Evolutionary conservation across 306 rosid species (phyloP), one percentile per base, ranked within the genome.

Genomic region (Fragaria vesca): DNA sequence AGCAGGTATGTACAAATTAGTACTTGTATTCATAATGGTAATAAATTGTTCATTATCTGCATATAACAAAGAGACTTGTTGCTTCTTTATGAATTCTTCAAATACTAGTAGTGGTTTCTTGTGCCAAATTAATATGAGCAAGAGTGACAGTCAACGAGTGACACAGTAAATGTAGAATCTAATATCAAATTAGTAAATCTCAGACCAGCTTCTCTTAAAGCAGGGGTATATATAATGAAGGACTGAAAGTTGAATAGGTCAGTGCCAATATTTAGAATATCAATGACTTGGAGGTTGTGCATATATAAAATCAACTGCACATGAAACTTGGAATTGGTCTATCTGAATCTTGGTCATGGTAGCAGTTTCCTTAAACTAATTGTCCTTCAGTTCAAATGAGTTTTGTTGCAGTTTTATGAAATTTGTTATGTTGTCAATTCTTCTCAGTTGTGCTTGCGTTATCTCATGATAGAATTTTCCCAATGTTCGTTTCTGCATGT

Each of bases 1-100:
- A 94, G 91, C 97, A 94, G 94, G 98, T 84, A 78, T 43, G 82
- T 20, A 52, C 75, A 74, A 32, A 73, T 54, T 36, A 17, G 79
- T 72, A 51, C 74, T 69, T 55, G 76, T 40, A 63, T 79, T 73
- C 52, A 26, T 58, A 45, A 16, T 11, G 47, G 71, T 7, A 5
- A 36, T 6, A 46, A 17, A 12, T 30, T 62, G 18, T 43, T 12
- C 16, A 1, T 16, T 30, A 9, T 60, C 78, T 13, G 58, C 32
- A 7, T 45, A 17, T 18, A 43, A 42, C 17, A 42, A 9, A 50
- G 69, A 17, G 62, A 16, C 3, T 24, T 38, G 51, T 66, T 73
- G 36, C 66, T 21, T n/a, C 8, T 24, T 13, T 5, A 73, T 8
- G n/a, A 60, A 74, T 58, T 30, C 20, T 58, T 17, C 69, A 8